Evolutionary conservation across 2,329 filamentous ascomycete species (phyloP).

Genomic region (Verticillium albo-atrum): DNA sequence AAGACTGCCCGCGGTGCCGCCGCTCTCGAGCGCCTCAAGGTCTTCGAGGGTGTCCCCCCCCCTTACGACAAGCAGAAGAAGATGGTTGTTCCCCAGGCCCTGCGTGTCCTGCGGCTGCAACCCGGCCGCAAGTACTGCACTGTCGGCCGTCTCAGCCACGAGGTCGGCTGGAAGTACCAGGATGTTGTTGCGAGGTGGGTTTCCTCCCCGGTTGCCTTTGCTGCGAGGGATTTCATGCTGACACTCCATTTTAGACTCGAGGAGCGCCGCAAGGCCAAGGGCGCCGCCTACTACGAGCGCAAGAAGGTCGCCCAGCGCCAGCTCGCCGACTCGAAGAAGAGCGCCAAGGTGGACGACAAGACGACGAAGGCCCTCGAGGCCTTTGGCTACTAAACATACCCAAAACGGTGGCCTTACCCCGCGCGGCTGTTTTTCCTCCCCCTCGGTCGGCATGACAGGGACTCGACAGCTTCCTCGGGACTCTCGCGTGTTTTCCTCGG

Average conservation of each 20-base stretch:
- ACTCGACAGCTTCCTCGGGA: constrained; percentile 1
- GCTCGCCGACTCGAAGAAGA: constrained; percentile 89
- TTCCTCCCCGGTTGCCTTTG: neutral
- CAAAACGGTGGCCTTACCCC: constrained; percentile 9
- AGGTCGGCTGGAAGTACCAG: constrained; percentile 99
- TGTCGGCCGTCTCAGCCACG: constrained; percentile 93
- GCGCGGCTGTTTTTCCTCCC: constrained; percentile 7
- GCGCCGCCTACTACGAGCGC: constrained; percentile 98
- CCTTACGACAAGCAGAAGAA: constrained; percentile 99
- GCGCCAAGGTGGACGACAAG: constrained; percentile 80
- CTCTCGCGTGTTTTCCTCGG: constrained; percentile 14
- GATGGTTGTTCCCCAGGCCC: constrained; percentile 97
- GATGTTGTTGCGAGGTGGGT: constrained; percentile 96
- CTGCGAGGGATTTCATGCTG: neutral
- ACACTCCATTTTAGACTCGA: constrained; percentile 67
- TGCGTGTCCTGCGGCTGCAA: constrained; percentile 94
- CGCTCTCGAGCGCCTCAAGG: constrained; percentile 97
- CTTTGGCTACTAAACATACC: constrained; percentile 74
- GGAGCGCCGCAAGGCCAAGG: constrained; percentile 99
- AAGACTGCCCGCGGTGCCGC: constrained; percentile 98
- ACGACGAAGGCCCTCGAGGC: constrained; percentile 82
- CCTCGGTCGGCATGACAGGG: constrained; percentile 11
- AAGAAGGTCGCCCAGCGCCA: constrained; percentile 96
- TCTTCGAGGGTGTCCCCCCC: constrained; percentile 98
- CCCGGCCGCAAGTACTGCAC: constrained; percentile 99